Evolutionary conservation across 2,329 filamentous ascomycete genomes (phyloP).

Genomic region (Chrysoporthe austroafricana): DNA sequence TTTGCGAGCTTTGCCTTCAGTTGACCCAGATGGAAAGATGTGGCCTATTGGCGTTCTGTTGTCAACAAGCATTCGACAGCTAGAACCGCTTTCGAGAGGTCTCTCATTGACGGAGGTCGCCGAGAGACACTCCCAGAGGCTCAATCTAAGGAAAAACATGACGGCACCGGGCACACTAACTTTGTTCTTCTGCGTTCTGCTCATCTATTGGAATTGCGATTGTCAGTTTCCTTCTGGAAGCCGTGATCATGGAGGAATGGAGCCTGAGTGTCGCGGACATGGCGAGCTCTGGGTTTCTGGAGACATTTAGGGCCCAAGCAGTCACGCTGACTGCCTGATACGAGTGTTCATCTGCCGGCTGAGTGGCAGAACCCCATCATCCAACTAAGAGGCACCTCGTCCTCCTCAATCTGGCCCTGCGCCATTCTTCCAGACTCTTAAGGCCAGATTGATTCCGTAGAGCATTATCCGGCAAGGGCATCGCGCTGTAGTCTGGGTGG

Average conservation of each 20-base stretch:
- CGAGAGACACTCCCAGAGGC: background rate
- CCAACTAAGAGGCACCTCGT: background rate
- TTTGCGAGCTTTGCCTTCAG: slow-evolving; percentile 98
- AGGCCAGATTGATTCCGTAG: background rate
- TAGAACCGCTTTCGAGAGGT: background rate
- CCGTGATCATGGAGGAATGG: background rate
- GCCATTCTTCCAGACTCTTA: background rate
- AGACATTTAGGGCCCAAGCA: background rate
- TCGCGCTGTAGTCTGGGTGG: background rate
- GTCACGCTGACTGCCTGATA: background rate
- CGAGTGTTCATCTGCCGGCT: background rate
- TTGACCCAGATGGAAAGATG: slow-evolving; percentile 91
- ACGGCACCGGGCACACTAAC: background rate
- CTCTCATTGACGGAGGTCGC: background rate
- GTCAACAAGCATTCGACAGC: background rate
- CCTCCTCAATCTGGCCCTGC: background rate
- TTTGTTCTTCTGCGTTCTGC: slow-evolving; percentile 77
- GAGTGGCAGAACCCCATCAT: background rate
- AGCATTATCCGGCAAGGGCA: no score
- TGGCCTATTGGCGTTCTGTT: slow-evolving; percentile 52
- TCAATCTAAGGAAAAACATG: background rate
- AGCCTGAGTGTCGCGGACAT: background rate
- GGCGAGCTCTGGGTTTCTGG: background rate
- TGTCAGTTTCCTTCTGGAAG: background rate
- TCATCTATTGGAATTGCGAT: slow-evolving; percentile 1